phyloP scores from a whole-genome alignment of 129 eudicot species.

The Flaveria linearis region DNA sequence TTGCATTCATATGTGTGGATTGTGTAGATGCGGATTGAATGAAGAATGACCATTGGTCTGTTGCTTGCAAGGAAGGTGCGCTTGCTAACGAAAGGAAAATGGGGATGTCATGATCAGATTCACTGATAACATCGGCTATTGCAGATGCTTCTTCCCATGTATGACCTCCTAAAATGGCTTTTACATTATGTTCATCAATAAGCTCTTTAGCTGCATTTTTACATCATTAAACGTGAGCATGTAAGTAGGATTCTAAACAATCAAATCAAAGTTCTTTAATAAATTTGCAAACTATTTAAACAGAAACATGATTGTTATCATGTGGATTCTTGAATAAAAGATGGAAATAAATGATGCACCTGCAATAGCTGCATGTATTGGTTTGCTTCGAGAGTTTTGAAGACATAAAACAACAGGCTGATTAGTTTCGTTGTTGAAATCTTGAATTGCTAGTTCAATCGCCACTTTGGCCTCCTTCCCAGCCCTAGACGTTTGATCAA shows the following conservation, averaged over 20 bases:
- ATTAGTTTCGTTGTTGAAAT: slow-evolving; percentile 30
- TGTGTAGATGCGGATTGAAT: slow-evolving; percentile 38
- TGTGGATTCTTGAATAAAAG: not conserved
- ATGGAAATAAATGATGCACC: slow-evolving; percentile 27
- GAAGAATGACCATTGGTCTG: slow-evolving; percentile 38
- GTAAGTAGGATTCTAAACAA: not conserved
- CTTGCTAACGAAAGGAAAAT: slow-evolving; percentile 40
- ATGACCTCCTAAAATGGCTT: slow-evolving; percentile 54
- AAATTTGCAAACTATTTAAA: not conserved
- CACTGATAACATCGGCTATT: slow-evolving; percentile 40
- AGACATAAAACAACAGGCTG: slow-evolving; percentile 24
- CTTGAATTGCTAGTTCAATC: slow-evolving; percentile 41
- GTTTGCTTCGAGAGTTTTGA: slow-evolving; percentile 35
- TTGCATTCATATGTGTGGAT: slow-evolving; percentile 45
- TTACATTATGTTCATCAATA: slow-evolving; percentile 33
- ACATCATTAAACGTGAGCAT: not conserved
- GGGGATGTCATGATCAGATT: slow-evolving; percentile 32
- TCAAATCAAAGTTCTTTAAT: not conserved
- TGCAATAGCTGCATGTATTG: slow-evolving; percentile 46
- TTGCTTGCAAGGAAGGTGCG: slow-evolving; percentile 36
- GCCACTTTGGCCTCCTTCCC: slow-evolving; percentile 55
- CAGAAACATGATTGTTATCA: not conserved
- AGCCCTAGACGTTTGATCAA: slow-evolving; percentile 41
- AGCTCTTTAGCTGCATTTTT: slow-evolving; percentile 29
- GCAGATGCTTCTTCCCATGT: slow-evolving; percentile 56